A percentile compares a stretch with the other conserved stretches of the same genome.
These are phyloP conservation scores for Populus simonii DNA, from an alignment of 345 rosid species.

Conservation along the genomic window DNA sequence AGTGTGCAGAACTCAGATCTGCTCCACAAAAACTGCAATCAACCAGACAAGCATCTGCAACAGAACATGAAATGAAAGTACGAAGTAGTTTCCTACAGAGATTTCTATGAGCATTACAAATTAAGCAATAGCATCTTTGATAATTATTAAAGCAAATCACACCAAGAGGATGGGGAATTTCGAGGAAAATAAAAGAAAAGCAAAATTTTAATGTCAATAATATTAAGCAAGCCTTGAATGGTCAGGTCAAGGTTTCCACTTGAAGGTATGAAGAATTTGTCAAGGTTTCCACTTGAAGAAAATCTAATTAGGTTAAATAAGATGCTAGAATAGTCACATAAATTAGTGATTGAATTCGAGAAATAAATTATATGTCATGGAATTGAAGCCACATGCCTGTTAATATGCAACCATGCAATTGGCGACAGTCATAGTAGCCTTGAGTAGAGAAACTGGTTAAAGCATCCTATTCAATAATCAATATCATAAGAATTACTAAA, in stretches of 20 bases:
- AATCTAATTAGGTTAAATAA: background rate
- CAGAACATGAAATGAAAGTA: background rate
- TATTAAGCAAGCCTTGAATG: background rate
- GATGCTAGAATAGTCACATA: background rate
- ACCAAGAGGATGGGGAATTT: too few species aligned
- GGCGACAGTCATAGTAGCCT: background rate
- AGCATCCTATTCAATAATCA: background rate
- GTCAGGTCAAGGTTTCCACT: background rate
- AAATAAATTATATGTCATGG: background rate
- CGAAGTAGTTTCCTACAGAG: background rate
- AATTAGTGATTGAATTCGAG: background rate
- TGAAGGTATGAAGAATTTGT: background rate
- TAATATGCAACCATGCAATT: background rate
- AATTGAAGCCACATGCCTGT: background rate
- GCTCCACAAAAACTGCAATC: conserved; percentile 91
- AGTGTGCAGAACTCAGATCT: conserved; percentile 83
- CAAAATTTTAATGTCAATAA: too few species aligned
- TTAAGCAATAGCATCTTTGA: too few species aligned
- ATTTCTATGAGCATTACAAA: background rate
- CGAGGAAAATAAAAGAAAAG: too few species aligned
- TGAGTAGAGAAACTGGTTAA: background rate
- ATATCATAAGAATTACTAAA: background rate
- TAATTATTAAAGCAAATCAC: too few species aligned
- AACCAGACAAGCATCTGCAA: conserved; percentile 80
- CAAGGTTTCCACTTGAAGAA: background rate